phyloP scores from a whole-genome alignment of 2,329 filamentous ascomycete genomes.

The Sodiomyces alkalinus region DNA sequence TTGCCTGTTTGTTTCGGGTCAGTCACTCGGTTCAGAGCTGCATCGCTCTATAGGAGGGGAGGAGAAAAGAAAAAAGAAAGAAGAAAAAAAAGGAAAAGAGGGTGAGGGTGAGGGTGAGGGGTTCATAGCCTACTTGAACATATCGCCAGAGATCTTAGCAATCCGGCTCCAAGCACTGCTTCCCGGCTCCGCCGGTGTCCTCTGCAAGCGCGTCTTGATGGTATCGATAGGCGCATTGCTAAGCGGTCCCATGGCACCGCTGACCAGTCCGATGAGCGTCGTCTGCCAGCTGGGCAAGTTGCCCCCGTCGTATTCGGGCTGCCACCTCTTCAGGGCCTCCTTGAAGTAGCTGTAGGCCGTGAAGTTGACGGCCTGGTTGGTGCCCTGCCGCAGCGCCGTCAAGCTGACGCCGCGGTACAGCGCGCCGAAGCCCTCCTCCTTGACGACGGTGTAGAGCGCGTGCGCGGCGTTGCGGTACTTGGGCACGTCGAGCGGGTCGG shows the following conservation, averaged over 20 bases:
- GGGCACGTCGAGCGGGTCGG: slow-evolving; percentile 86
- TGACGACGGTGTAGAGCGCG: slow-evolving; percentile 71
- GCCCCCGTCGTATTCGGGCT: slow-evolving; percentile 49
- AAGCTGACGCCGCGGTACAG: slow-evolving; percentile 88
- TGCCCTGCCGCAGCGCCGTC: slow-evolving; percentile 85
- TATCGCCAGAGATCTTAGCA: slow-evolving; percentile 59
- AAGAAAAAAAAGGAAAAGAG: neutral
- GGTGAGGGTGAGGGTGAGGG: neutral
- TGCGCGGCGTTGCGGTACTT: slow-evolving; percentile 93
- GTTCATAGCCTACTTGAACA: slow-evolving; percentile 52
- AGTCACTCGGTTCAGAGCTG: no score
- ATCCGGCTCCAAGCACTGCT: slow-evolving; percentile 72
- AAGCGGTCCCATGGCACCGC: slow-evolving; percentile 87
- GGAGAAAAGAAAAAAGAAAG: no score
- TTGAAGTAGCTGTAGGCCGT: slow-evolving; percentile 95
- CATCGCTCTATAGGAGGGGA: no score
- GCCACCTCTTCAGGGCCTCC: slow-evolving; percentile 54
- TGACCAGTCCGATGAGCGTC: slow-evolving; percentile 76
- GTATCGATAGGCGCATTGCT: slow-evolving; percentile 97
- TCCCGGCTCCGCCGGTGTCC: slow-evolving; percentile 67
- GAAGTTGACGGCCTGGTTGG: slow-evolving; percentile 98
- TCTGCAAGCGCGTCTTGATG: slow-evolving; percentile 94
- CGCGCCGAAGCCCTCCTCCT: slow-evolving; percentile 76
- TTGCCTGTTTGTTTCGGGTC: no score
- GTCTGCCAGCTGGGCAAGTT: slow-evolving; percentile 81